Percentiles rank a stretch among this genome's conserved stretches.
These are phyloP conservation scores for Colletotrichum gigasporum DNA, from an alignment of 2,329 filamentous ascomycete species.

Conservation along the genomic window DNA sequence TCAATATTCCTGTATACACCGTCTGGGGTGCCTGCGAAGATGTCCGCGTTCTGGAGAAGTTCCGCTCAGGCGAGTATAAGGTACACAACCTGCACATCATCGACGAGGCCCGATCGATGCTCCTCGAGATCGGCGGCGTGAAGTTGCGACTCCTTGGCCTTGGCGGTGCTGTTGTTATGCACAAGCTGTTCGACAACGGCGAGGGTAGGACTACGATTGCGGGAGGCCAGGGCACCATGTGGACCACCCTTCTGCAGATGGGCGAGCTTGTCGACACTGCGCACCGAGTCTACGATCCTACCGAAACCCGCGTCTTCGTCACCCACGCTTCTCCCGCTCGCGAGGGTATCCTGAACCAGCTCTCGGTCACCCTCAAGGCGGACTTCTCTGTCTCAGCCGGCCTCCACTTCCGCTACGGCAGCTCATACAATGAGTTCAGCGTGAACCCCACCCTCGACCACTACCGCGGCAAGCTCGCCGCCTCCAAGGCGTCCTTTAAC, in stretches of 20 bases:
- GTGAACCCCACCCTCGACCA: constrained; percentile 98
- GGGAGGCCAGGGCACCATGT: constrained; percentile 98
- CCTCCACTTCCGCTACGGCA: constrained; percentile 97
- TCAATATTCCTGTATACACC: constrained; percentile 97
- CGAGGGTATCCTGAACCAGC: constrained; percentile 95
- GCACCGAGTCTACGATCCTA: constrained; percentile 97
- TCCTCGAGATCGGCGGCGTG: constrained; percentile 93
- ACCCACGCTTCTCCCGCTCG: constrained; percentile 97
- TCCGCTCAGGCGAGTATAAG: constrained; percentile 97
- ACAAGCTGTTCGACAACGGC: constrained; percentile 99
- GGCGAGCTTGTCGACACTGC: constrained; percentile 97
- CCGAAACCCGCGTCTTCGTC: constrained; percentile 95
- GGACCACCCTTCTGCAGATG: constrained; percentile 98
- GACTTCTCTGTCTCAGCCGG: constrained; percentile 98
- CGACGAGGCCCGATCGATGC: constrained; percentile 94
- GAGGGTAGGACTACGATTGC: constrained; percentile 98
- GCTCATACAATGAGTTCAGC: constrained; percentile 99
- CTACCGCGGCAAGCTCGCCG: constrained; percentile 97
- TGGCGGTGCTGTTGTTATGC: constrained; percentile 97
- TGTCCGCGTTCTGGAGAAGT: constrained; percentile 96
- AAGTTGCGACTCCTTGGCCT: constrained; percentile 94
- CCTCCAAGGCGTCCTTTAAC: constrained; percentile 97
- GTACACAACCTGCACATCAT: constrained; percentile 98
- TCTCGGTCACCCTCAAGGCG: constrained; percentile 95
- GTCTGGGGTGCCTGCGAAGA: constrained; percentile 99